phyloP scores from a whole-genome alignment of 768 basidiomycete species.

The Polyporus arcularius region DNA sequence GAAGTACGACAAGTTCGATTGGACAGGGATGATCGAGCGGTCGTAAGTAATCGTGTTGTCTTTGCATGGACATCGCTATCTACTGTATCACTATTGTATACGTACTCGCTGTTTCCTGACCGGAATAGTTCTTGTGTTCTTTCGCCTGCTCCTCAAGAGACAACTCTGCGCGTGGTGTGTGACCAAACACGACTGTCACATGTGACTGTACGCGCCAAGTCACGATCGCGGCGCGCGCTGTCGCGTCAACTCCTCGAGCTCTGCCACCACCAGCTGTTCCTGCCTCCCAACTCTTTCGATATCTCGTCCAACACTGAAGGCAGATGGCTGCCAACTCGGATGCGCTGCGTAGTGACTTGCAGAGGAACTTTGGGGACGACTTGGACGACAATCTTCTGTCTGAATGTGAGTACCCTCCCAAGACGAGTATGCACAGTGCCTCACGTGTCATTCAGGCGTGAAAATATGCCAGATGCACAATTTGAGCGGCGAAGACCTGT shows the following conservation, averaged over 20 bases:
- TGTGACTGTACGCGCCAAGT: background rate
- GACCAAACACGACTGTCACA: background rate
- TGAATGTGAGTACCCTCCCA: slow-evolving; percentile 47
- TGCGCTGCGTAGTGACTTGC: slow-evolving; percentile 3
- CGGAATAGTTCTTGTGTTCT: too few species aligned
- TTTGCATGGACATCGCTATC: too few species aligned
- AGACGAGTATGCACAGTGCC: background rate
- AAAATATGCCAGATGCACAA: slow-evolving; percentile 66
- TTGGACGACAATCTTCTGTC: slow-evolving; percentile 21
- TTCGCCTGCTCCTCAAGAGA: too few species aligned
- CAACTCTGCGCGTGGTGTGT: too few species aligned
- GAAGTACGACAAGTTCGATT: slow-evolving; percentile 78
- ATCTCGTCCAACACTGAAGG: background rate
- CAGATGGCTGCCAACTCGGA: background rate
- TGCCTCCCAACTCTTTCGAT: background rate
- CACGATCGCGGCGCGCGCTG: background rate
- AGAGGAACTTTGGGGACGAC: slow-evolving; percentile 7
- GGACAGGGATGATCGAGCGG: slow-evolving; percentile 74
- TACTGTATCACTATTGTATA: too few species aligned
- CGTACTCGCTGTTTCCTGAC: too few species aligned
- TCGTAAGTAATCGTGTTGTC: slow-evolving; percentile 1
- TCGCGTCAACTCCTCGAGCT: background rate
- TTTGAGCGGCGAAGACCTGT: slow-evolving; percentile 50
- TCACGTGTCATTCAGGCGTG: slow-evolving; percentile 46
- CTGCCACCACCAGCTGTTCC: background rate